Conservation (phyloP, 495 filamentous ascomycete genomes). For the Aspergillus avenaceus region DNA sequence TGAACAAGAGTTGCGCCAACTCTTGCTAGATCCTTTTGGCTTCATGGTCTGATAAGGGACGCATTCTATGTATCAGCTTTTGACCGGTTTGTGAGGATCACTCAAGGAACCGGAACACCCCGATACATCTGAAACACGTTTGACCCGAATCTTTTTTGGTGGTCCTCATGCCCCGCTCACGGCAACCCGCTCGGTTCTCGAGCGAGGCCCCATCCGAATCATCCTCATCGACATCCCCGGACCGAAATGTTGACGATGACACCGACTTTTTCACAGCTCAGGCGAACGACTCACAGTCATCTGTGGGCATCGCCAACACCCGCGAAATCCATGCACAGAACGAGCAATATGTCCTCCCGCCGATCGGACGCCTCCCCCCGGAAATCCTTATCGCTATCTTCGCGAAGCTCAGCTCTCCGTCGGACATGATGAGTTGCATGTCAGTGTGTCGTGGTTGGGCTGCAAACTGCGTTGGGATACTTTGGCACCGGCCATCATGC, state of each 20-base stretch:
- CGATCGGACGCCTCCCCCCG: constrained; percentile 80
- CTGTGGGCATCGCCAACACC: constrained; percentile 72
- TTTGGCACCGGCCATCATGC: constrained; percentile 93
- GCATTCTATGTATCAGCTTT: not conserved
- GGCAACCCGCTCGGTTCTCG: constrained; percentile 36
- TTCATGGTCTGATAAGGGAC: constrained; percentile 1
- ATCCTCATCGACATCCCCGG: constrained; percentile 80
- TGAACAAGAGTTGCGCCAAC: constrained; percentile 1
- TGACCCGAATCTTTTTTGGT: not conserved
- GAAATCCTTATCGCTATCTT: constrained; percentile 95
- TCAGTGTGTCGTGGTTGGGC: constrained; percentile 91
- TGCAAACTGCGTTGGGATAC: constrained; percentile 81
- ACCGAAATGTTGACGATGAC: constrained; percentile 80
- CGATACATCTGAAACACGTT: not conserved
- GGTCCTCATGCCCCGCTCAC: constrained; percentile 36
- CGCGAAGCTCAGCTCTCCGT: constrained; percentile 67
- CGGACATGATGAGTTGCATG: constrained; percentile 83
- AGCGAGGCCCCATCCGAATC: constrained; percentile 52
- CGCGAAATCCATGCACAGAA: constrained; percentile 62
- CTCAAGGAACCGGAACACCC: not conserved
- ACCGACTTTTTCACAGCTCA: constrained; percentile 85
- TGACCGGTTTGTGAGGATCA: not conserved
- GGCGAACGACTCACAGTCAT: constrained; percentile 86
- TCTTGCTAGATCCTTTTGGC: not conserved
- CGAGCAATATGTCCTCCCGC: constrained; percentile 57